A percentile compares a stretch with the other conserved stretches of the same genome.
Conservation (phyloP, 345 rosid genomes). For the Psidium friedrichsthalianum region DNA sequence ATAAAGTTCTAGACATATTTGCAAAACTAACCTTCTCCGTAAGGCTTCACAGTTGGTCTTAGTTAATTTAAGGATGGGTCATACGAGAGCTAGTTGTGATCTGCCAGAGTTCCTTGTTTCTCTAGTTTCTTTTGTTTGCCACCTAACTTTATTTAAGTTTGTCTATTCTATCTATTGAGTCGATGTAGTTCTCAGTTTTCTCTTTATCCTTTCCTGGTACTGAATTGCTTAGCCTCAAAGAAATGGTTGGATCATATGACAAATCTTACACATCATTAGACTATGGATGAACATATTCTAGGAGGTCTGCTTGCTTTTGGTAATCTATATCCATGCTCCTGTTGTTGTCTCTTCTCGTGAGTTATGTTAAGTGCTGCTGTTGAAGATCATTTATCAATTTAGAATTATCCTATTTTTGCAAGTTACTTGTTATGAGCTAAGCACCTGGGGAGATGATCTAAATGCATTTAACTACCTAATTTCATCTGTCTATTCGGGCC, state of each 20-base stretch:
- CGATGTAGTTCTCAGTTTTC: background rate
- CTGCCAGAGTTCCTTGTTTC: background rate
- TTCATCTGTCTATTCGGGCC: background rate
- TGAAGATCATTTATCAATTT: background rate
- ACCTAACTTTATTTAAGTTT: background rate
- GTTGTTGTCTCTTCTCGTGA: background rate
- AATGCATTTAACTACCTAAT: background rate
- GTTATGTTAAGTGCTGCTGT: background rate
- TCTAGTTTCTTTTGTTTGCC: background rate
- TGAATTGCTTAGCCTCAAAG: background rate
- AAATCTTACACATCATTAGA: background rate
- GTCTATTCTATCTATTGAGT: background rate
- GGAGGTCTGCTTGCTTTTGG: background rate
- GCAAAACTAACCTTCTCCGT: background rate
- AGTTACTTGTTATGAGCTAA: background rate
- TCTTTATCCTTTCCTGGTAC: background rate
- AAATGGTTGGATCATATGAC: background rate
- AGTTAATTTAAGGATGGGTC: background rate
- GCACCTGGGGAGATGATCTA: background rate
- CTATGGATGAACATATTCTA: background rate
- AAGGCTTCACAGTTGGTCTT: background rate
- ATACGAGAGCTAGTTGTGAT: background rate
- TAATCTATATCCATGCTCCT: background rate
- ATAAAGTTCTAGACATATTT: background rate
- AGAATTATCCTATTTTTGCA: background rate